Evolutionary conservation across 495 filamentous ascomycete species (phyloP).

Genomic region (Neurospora sp.): DNA sequence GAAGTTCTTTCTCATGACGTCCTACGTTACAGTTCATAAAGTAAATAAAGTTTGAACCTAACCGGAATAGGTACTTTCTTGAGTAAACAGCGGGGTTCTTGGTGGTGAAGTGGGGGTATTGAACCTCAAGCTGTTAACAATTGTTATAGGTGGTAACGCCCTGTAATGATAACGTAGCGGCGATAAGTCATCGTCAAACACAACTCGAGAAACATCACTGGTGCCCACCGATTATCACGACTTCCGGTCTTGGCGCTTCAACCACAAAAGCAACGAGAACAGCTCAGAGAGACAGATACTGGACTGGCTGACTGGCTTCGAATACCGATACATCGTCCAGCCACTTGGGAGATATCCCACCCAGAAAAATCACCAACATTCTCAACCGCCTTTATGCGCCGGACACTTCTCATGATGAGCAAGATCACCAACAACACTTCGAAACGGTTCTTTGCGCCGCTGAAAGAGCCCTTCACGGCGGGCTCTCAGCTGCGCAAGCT

Average conservation of each 20-base stretch:
- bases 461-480: conserved; percentile 13
- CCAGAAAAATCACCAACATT: not conserved
- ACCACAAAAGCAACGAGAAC: not conserved
- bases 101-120: not conserved
- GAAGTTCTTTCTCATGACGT: not conserved
- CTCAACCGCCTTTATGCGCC: not conserved
- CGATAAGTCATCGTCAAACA: not conserved
- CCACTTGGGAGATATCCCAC: not conserved
- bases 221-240: not conserved
- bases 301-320: not conserved
- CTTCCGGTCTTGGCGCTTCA: not conserved
- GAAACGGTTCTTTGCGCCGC: conserved; percentile 27
- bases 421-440: not conserved
- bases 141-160: not conserved
- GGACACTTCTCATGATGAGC: not conserved
- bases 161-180: not conserved
- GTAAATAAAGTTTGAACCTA: not conserved
- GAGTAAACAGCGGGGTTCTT: not conserved
- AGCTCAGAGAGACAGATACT: not conserved
- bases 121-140: not conserved
- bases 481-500: conserved; percentile 42
- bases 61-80: not conserved
- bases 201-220: not conserved
- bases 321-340: not conserved
- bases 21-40: not conserved